These are phyloP conservation scores for Nannizziopsis arthrosporioides DNA, from an alignment of 2,329 filamentous ascomycete genomes.

Conservation along the genomic window DNA sequence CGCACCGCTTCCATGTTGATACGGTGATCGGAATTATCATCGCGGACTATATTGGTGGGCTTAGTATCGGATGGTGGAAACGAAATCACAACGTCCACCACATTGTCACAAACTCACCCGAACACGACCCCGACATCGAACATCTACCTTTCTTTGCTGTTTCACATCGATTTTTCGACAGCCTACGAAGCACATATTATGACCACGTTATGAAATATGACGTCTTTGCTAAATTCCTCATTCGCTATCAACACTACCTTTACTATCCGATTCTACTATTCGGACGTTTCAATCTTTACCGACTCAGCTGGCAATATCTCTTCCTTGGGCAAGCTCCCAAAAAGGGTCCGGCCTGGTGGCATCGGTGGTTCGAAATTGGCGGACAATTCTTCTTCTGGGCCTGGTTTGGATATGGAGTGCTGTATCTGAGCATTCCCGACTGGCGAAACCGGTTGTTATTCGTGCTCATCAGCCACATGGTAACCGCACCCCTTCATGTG, in stretches of 20 bases:
- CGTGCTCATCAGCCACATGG: constrained; percentile 66
- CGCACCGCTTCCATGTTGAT: constrained; percentile 75
- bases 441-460: constrained; percentile 60
- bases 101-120: constrained; percentile 86
- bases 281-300: constrained; percentile 78
- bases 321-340: constrained; percentile 55
- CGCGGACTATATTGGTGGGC: constrained; percentile 75
- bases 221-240: constrained; percentile 54
- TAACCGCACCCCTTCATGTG: constrained; percentile 70
- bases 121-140: constrained; percentile 92
- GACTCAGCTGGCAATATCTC: constrained; percentile 67
- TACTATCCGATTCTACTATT: constrained; percentile 75
- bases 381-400: constrained; percentile 74
- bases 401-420: constrained; percentile 72
- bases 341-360: constrained; percentile 71
- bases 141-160: constrained; percentile 83
- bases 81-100: constrained; percentile 92
- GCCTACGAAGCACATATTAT: constrained; percentile 70
- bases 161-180: constrained; percentile 65
- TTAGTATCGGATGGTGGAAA: constrained; percentile 97
- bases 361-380: constrained; percentile 63
- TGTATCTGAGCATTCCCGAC: constrained; percentile 61
- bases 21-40: constrained; percentile 79
- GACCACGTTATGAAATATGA: constrained; percentile 70
- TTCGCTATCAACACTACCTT: constrained; percentile 65